These are phyloP conservation scores for Rhodamnia argentea DNA, from an alignment of 345 rosid genomes.

Conservation along the genomic window DNA sequence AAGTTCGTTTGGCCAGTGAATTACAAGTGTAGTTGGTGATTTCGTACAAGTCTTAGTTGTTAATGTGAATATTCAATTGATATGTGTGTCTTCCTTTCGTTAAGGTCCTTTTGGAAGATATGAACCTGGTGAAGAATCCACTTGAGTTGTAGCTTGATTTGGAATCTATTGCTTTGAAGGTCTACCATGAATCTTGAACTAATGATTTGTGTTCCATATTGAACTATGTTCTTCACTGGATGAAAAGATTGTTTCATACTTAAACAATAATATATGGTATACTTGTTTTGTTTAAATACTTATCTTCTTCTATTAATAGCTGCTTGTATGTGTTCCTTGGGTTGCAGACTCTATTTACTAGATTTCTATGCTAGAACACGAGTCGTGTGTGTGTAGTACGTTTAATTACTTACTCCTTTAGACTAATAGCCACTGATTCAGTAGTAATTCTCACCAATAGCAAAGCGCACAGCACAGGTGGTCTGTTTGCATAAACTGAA, in stretches of 20 bases:
- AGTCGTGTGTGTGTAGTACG: neutral
- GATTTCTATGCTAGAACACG: neutral
- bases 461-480: neutral
- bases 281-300: neutral
- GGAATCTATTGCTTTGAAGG: neutral
- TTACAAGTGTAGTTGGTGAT: neutral
- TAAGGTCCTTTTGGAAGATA: neutral
- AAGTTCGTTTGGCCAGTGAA: neutral
- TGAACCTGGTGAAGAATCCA: neutral
- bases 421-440: neutral
- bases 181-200: neutral
- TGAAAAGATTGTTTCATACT: neutral
- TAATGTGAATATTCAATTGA: neutral
- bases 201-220: neutral
- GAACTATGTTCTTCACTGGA: neutral
- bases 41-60: neutral
- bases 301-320: neutral
- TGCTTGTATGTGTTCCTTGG: neutral
- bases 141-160: neutral
- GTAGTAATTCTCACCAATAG: neutral
- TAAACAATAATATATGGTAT: neutral
- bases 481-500: neutral
- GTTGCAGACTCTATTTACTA: neutral
- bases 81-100: neutral
- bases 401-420: neutral